These are phyloP conservation scores for Termitomyces heimii DNA, from an alignment of 768 basidiomycete genomes.

Conservation along the genomic window DNA sequence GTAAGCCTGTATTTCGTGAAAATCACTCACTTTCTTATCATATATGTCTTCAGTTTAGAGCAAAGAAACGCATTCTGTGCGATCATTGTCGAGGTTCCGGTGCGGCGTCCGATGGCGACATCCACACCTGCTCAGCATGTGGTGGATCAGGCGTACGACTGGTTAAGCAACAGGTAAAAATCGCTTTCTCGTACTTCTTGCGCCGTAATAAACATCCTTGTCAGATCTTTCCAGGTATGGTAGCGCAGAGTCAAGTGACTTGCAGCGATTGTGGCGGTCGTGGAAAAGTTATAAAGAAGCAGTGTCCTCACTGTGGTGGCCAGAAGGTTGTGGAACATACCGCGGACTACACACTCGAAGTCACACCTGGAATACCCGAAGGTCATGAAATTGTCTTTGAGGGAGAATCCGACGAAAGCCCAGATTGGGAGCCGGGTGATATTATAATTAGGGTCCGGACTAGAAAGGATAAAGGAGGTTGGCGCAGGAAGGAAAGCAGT, in stretches of 20 bases:
- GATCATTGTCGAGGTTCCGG: slow-evolving; percentile 97
- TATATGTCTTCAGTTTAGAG: slow-evolving; percentile 62
- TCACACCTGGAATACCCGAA: slow-evolving; percentile 86
- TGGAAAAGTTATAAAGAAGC: slow-evolving; percentile 69
- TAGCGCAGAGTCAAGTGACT: slow-evolving; percentile 78
- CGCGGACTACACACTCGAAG: slow-evolving; percentile 80
- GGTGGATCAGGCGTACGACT: slow-evolving; percentile 82
- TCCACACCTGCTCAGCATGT: slow-evolving; percentile 83
- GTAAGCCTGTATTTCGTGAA: slow-evolving; percentile 30
- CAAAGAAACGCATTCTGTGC: slow-evolving; percentile 89
- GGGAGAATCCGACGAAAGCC: slow-evolving; percentile 94
- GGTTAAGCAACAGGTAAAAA: slow-evolving; percentile 66
- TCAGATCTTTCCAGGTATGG: slow-evolving; percentile 93
- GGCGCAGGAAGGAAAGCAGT: slow-evolving; percentile 84
- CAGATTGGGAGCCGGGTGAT: slow-evolving; percentile 96
- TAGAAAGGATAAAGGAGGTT: slow-evolving; percentile 71
- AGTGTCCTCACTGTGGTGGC: slow-evolving; percentile 80
- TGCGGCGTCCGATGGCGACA: slow-evolving; percentile 83
- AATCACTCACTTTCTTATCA: slow-evolving; percentile 15
- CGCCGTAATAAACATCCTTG: not conserved
- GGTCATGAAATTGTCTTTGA: slow-evolving; percentile 91
- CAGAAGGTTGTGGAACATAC: slow-evolving; percentile 77
- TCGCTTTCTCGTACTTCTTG: not conserved
- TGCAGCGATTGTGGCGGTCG: slow-evolving; percentile 84
- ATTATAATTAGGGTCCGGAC: slow-evolving; percentile 82